Evolutionary conservation across 257 asterid genomes (phyloP).

Genomic region (Leptodermis oblonga): DNA sequence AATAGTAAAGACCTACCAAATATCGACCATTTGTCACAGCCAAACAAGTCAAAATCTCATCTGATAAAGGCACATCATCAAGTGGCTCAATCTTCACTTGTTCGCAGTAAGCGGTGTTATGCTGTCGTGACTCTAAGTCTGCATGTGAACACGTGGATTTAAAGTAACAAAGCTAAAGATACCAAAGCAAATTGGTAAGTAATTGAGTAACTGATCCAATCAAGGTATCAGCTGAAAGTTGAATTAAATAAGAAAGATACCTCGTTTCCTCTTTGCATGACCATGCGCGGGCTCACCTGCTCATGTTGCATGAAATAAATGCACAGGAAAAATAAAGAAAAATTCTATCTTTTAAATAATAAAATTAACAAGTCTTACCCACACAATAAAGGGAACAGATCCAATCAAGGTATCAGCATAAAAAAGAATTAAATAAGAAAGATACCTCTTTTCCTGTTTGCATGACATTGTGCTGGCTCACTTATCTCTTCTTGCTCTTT

Average conservation of each 20-base stretch:
- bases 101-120: not conserved
- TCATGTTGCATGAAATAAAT: too few species aligned
- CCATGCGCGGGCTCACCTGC: not conserved
- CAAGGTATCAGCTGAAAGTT: not conserved
- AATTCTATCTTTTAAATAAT: too few species aligned
- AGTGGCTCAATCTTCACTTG: slow-evolving; percentile 20
- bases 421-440: slow-evolving; percentile 5
- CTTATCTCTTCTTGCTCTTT: slow-evolving; percentile 5
- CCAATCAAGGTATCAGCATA: not conserved
- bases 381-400: not conserved
- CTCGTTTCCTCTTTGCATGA: slow-evolving; percentile 13
- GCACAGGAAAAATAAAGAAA: too few species aligned
- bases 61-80: slow-evolving; percentile 12
- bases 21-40: slow-evolving; percentile 16
- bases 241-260: slow-evolving; percentile 14
- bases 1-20: slow-evolving; percentile 20
- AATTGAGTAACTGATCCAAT: not conserved
- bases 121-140: not conserved
- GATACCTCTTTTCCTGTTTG: slow-evolving; percentile 7
- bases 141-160: not conserved
- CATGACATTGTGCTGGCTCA: not conserved
- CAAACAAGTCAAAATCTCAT: slow-evolving; percentile 10
- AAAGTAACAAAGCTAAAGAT: not conserved
- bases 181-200: not conserved
- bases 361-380: too few species aligned